Base-by-base conservation (phyloP, 2,329 filamentous ascomycete species). In the Blumeria graminis region DNA sequence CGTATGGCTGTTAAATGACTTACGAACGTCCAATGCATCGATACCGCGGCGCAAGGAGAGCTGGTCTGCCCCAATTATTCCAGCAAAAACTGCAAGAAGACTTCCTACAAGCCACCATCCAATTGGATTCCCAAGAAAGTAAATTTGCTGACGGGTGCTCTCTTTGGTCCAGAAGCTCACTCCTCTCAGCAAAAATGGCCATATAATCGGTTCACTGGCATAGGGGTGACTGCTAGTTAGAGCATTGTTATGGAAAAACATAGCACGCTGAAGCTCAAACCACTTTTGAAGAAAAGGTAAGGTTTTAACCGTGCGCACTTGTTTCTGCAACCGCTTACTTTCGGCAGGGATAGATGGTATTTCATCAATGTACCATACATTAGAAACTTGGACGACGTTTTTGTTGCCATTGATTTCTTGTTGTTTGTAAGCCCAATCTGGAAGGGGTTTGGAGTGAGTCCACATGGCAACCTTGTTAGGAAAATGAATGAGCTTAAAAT, bases 331-430 rank as follows among this genome's bases (percentile, higher is more conserved):
- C 58, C 92, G 86, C 62, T 82, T 80, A 56, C 62, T 65, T 62
- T 87, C 86, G 5, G 70, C 73, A 1, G 82, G 72, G 51, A 96
- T 71, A 9, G 82, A 88, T n/a, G 86, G 78, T 55, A 96, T 85
- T 61, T 94, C 86, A 64, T 98, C 92, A 13, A 89, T 84, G 63
- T 84, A 82, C 92, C 92, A 98, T 60, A 94, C 76, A 68, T 98
- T 98, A 68, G 87, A 94, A 67, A 84, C 82, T 60, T 90, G 85
- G 33, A 81, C 75, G 56, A 93, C 73, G 67, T 94, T 93, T 78
- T 98, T 98, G 76, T 98, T 98, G 58, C 92, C 92, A 69, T 98
- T 98, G 74, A 98, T 95, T 69, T 98, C 92, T 65, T 94, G 90
- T 70, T 98, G 92, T 69, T 93, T 92, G 73, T 85, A 90, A 32